Conservation (phyloP, 2,329 filamentous ascomycete genomes). For the Aspergillus ibericus region DNA sequence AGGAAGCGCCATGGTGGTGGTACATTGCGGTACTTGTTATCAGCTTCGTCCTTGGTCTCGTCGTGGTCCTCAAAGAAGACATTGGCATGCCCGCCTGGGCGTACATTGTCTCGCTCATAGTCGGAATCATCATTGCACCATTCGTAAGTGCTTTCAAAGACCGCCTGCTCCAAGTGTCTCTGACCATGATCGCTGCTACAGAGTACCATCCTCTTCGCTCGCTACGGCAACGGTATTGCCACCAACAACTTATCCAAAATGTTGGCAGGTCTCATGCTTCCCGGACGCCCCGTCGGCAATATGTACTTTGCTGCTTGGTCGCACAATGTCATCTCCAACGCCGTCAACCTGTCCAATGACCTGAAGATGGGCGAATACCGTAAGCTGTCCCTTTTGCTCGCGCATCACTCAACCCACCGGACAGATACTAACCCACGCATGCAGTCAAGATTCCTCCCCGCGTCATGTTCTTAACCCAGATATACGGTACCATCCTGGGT, state of each 20-base stretch:
- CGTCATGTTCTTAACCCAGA: constrained; percentile 57
- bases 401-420: too few relatives aligned
- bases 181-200: background rate
- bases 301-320: constrained; percentile 32
- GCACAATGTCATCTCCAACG: constrained; percentile 27
- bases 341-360: constrained; percentile 26
- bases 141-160: constrained; percentile 30
- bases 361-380: constrained; percentile 21
- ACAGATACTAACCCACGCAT: background rate
- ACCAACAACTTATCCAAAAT: constrained; percentile 30
- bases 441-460: constrained; percentile 57
- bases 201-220: constrained; percentile 15
- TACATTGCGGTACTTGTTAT: constrained; percentile 44
- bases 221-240: constrained; percentile 21
- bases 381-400: background rate
- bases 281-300: constrained; percentile 25
- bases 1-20: constrained; percentile 47
- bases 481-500: constrained; percentile 57
- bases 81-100: constrained; percentile 52
- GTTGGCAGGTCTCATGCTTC: constrained; percentile 26
- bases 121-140: constrained; percentile 50
- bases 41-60: constrained; percentile 50
- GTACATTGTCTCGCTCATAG: constrained; percentile 48
- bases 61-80: constrained; percentile 49
- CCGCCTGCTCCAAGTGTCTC: background rate